These are phyloP conservation scores for Sherardia arvensis DNA, from an alignment of 257 asterid genomes.

Conservation along the genomic window DNA sequence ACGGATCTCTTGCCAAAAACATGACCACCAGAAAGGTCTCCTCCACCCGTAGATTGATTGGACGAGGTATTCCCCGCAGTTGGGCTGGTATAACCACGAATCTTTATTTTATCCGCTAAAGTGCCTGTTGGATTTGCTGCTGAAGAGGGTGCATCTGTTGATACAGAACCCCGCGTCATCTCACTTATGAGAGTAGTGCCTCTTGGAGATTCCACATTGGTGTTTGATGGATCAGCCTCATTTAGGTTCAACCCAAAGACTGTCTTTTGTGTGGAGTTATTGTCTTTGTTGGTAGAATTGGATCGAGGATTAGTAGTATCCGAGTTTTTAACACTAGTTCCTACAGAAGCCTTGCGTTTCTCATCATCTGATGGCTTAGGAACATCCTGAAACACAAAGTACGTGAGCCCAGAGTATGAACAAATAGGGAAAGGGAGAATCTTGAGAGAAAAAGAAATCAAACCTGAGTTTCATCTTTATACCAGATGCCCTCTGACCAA, in stretches of 20 bases:
- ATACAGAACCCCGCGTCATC: slow-evolving; percentile 11
- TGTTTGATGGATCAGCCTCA: slow-evolving; percentile 20
- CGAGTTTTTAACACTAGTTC: slow-evolving; percentile 16
- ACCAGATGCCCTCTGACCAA: slow-evolving; percentile 75
- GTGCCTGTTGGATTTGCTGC: slow-evolving; percentile 12
- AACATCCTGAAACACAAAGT: slow-evolving; percentile 31
- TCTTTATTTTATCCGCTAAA: slow-evolving; percentile 12
- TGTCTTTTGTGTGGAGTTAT: slow-evolving; percentile 16
- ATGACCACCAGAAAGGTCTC: slow-evolving; percentile 26
- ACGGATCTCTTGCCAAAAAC: slow-evolving; percentile 44
- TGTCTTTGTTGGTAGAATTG: slow-evolving; percentile 18
- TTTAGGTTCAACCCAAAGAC: slow-evolving; percentile 15
- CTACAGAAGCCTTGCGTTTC: slow-evolving; percentile 14
- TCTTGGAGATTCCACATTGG: slow-evolving; percentile 19
- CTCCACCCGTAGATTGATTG: slow-evolving; percentile 19
- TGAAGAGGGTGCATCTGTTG: slow-evolving; percentile 6
- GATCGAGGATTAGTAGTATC: slow-evolving; percentile 17
- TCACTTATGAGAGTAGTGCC: slow-evolving; percentile 13
- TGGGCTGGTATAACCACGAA: slow-evolving; percentile 21
- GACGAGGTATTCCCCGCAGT: slow-evolving; percentile 19
- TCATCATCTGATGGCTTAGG: slow-evolving; percentile 23
- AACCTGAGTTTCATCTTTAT: slow-evolving; percentile 55
- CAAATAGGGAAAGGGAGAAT: background rate
- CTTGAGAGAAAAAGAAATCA: slow-evolving; percentile 1
- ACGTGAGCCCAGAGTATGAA: background rate